phyloP scores from a whole-genome alignment of 352 stramenopile species.

The Sclerospora graminicola region DNA sequence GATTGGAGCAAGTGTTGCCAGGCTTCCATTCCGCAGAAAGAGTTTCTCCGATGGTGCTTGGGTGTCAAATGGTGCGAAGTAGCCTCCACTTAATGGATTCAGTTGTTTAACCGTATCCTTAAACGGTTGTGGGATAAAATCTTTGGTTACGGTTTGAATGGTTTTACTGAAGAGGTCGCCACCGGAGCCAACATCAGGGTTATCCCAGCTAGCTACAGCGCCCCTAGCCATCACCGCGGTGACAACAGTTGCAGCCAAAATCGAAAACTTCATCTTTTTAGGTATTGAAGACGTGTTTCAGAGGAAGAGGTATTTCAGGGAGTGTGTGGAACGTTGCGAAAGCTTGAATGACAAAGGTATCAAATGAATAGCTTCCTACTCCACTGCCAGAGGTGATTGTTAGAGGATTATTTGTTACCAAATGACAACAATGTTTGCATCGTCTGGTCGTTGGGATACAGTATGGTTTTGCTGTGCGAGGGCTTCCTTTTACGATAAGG shows the following conservation, averaged over 20 bases:
- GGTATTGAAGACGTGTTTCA: no score
- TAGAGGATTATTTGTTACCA: no score
- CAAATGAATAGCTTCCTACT: no score
- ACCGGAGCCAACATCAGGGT: background rate
- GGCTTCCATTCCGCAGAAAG: constrained; percentile 25
- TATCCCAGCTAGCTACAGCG: background rate
- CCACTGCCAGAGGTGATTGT: no score
- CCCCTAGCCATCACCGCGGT: background rate
- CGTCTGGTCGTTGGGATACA: no score
- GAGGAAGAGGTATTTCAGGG: no score
- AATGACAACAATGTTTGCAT: no score
- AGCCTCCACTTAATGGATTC: background rate
- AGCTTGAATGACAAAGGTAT: no score
- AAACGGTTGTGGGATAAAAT: background rate
- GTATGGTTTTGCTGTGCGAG: no score
- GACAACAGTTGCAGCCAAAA: background rate
- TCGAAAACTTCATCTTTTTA: background rate
- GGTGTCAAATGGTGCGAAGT: constrained; percentile 29
- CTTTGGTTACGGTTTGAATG: background rate
- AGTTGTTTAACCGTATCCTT: background rate
- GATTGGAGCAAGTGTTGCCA: constrained; percentile 37
- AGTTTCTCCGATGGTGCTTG: constrained; percentile 26
- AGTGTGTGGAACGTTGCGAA: no score
- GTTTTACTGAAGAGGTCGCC: background rate
- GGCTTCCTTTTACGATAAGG: no score